Conservation (phyloP, 441 rosid genomes). For the Populus hybrid region DNA sequence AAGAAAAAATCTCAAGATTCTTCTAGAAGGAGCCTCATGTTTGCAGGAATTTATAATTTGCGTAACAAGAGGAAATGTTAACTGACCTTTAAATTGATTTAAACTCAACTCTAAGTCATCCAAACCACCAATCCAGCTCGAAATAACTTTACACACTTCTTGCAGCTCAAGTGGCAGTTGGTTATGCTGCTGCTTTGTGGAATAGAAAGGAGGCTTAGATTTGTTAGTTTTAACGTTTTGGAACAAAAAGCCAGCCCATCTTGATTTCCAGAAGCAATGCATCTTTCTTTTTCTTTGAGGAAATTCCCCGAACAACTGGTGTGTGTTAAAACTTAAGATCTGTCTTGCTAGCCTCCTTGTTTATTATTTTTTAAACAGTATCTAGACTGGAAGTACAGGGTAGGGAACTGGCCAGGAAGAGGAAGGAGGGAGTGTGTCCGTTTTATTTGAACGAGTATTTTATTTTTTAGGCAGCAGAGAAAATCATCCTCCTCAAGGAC, state of each 20-base stretch:
- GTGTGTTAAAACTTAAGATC: neutral
- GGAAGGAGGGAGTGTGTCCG: neutral
- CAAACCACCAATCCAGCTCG: slow-evolving; percentile 59
- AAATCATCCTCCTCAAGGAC: neutral
- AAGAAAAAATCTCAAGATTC: slow-evolving; percentile 68
- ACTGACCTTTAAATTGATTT: slow-evolving; percentile 27
- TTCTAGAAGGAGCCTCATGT: slow-evolving; percentile 58
- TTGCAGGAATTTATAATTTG: slow-evolving; percentile 52
- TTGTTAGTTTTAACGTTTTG: slow-evolving; percentile 11
- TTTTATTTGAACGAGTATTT: neutral
- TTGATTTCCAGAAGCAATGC: slow-evolving; percentile 13
- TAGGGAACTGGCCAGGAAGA: neutral
- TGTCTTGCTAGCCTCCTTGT: neutral
- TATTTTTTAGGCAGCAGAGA: neutral
- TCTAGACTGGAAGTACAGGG: neutral
- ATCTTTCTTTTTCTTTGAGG: slow-evolving; percentile 13
- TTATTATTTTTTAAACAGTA: too few relatives aligned
- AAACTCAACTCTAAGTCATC: slow-evolving; percentile 69
- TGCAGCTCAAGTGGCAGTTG: slow-evolving; percentile 25
- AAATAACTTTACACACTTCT: slow-evolving; percentile 52
- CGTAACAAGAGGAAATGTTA: slow-evolving; percentile 43
- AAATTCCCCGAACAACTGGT: slow-evolving; percentile 34
- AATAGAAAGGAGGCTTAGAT: slow-evolving; percentile 20
- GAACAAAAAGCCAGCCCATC: slow-evolving; percentile 18
- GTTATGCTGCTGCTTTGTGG: slow-evolving; percentile 9